A percentile compares a stretch with the other conserved stretches of the same genome.
These are phyloP conservation scores for Fraxinus floribunda DNA, from an alignment of 305 asterid genomes.

Conservation along the genomic window DNA sequence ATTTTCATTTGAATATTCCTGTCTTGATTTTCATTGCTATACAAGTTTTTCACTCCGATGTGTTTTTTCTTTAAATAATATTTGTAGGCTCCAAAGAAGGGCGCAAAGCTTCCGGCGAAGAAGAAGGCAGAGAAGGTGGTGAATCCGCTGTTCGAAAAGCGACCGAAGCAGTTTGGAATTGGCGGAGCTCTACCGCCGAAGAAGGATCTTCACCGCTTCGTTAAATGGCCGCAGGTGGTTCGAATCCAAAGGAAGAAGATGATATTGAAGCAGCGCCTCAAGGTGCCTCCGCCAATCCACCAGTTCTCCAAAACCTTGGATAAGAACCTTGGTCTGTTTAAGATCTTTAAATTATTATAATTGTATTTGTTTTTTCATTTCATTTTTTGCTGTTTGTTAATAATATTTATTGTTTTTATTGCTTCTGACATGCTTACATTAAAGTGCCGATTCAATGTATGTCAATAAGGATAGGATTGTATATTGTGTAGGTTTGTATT, in stretches of 20 bases:
- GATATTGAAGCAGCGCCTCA: slow-evolving; percentile 79
- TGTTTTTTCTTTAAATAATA: not conserved
- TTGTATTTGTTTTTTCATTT: not conserved
- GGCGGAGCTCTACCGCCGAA: slow-evolving; percentile 91
- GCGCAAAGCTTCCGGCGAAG: slow-evolving; percentile 66
- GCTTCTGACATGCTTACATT: not conserved
- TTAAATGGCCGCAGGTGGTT: slow-evolving; percentile 83
- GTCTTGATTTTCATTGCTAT: not conserved
- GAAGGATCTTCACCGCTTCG: slow-evolving; percentile 73
- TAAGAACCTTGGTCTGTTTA: slow-evolving; percentile 67
- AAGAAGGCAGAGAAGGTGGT: slow-evolving; percentile 67
- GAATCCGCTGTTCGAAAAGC: slow-evolving; percentile 78
- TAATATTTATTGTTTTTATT: not conserved
- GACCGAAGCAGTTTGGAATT: slow-evolving; percentile 86
- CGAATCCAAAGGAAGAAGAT: slow-evolving; percentile 74
- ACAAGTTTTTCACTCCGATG: not conserved
- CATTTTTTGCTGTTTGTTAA: not conserved
- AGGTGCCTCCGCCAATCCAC: slow-evolving; percentile 88
- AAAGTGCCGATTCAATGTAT: not conserved
- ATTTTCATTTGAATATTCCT: not conserved
- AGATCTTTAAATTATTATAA: not conserved
- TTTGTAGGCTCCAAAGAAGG: slow-evolving; percentile 78
- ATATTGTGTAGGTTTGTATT: not conserved
- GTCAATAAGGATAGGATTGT: not conserved
- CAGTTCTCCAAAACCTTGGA: slow-evolving; percentile 89